Evolutionary conservation across 2,329 filamentous ascomycete genomes (phyloP).

Genomic region (Cercospora berteroae): DNA sequence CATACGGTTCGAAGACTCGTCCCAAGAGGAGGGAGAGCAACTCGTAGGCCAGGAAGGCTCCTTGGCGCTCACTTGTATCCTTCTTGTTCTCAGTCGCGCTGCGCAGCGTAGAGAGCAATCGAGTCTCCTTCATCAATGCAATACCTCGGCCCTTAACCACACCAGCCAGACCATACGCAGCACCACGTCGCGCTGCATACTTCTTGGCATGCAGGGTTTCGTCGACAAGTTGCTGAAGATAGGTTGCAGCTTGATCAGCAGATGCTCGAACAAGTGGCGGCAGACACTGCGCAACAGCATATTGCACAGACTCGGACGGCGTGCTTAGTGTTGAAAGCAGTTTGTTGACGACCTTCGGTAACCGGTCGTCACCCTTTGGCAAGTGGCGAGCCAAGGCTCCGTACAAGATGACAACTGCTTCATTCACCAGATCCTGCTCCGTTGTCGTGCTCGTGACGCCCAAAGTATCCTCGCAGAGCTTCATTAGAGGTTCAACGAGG

Average conservation of each 20-base stretch:
- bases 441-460: conserved; percentile 79
- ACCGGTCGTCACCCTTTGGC: conserved; percentile 76
- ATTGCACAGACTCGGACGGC: conserved; percentile 94
- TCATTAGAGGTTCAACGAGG: conserved; percentile 87
- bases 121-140: conserved; percentile 74
- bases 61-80: conserved; percentile 82
- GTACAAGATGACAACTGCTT: conserved; percentile 96
- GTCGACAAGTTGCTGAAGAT: conserved; percentile 77
- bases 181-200: conserved; percentile 88
- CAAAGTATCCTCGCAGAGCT: conserved; percentile 83
- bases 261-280: conserved; percentile 85
- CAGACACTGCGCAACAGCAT: conserved; percentile 89
- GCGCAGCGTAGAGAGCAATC: conserved; percentile 77
- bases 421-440: conserved; percentile 84
- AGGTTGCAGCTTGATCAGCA: conserved; percentile 71
- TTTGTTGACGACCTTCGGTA: conserved; percentile 83
- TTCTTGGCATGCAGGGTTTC: conserved; percentile 83
- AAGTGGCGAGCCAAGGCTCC: conserved; percentile 89
- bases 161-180: conserved; percentile 90
- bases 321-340: conserved; percentile 85
- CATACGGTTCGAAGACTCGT: conserved; percentile 89
- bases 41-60: conserved; percentile 85
- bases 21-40: conserved; percentile 83
- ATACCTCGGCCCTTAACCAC: conserved; percentile 87
- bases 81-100: conserved; percentile 93